phyloP scores from a whole-genome alignment of 495 filamentous ascomycete genomes.

The Penicillium manginii region DNA sequence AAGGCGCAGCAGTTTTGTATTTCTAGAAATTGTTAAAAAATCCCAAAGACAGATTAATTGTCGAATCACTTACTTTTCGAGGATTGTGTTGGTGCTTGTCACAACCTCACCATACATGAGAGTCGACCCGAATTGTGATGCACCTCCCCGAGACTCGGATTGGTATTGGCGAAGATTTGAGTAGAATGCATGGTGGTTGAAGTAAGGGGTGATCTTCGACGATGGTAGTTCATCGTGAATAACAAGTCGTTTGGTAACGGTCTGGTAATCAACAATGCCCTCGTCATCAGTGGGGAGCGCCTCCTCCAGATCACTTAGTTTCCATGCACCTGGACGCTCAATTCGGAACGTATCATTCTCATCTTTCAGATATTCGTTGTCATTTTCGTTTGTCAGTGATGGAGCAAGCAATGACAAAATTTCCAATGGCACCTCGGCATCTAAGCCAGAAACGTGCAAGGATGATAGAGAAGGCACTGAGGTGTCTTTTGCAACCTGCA shows the following conservation, averaged over 20 bases:
- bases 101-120: constrained; percentile 90
- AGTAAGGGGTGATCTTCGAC: constrained; percentile 79
- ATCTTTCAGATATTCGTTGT: constrained; percentile 76
- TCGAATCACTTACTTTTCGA: constrained; percentile 71
- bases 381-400: constrained; percentile 65
- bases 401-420: constrained; percentile 70
- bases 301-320: constrained; percentile 56
- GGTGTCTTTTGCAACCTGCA: constrained; percentile 71
- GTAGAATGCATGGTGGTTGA: constrained; percentile 83
- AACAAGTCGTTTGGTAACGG: constrained; percentile 71
- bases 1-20: constrained; percentile 72
- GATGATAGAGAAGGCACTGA: constrained; percentile 81
- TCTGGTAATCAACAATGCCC: constrained; percentile 74
- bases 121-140: constrained; percentile 71
- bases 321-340: constrained; percentile 65
- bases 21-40: constrained; percentile 53
- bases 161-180: constrained; percentile 71
- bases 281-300: constrained; percentile 58
- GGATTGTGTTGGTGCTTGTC: constrained; percentile 91
- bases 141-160: constrained; percentile 53
- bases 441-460: constrained; percentile 77
- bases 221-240: constrained; percentile 72
- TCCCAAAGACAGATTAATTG: neutral
- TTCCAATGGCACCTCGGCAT: constrained; percentile 64
- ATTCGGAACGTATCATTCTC: constrained; percentile 87